These are phyloP conservation scores for Aspergillus ochraceoroseus DNA, from an alignment of 2,329 filamentous ascomycete genomes.

Conservation along the genomic window DNA sequence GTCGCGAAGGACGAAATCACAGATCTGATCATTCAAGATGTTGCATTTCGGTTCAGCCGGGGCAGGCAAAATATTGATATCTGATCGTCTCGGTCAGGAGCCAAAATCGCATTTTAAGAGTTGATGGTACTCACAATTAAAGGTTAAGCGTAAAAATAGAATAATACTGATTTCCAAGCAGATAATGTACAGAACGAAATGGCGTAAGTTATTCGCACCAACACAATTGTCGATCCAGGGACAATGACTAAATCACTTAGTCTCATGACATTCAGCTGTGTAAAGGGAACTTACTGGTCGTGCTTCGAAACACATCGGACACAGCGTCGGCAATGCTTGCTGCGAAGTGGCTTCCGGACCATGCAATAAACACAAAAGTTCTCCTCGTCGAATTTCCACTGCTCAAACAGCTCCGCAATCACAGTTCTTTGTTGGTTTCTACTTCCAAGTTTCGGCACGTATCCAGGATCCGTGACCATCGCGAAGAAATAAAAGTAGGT, in stretches of 20 bases:
- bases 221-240: slow-evolving; percentile 98
- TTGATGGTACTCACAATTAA: slow-evolving; percentile 64
- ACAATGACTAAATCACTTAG: slow-evolving; percentile 64
- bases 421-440: slow-evolving; percentile 83
- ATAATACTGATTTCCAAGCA: slow-evolving; percentile 70
- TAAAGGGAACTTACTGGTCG: slow-evolving; percentile 68
- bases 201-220: slow-evolving; percentile 89
- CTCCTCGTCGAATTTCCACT: slow-evolving; percentile 87
- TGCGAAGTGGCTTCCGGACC: slow-evolving; percentile 84
- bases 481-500: slow-evolving; percentile 80
- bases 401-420: slow-evolving; percentile 77
- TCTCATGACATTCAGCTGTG: background rate
- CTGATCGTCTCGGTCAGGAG: slow-evolving; percentile 36
- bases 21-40: slow-evolving; percentile 68
- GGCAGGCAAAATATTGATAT: slow-evolving; percentile 58
- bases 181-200: slow-evolving; percentile 88
- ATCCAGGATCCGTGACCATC: slow-evolving; percentile 87
- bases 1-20: slow-evolving; percentile 72
- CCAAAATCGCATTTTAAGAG: no score
- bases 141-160: slow-evolving; percentile 64
- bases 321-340: slow-evolving; percentile 92
- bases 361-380: slow-evolving; percentile 95
- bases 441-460: slow-evolving; percentile 82
- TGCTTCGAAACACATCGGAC: slow-evolving; percentile 91
- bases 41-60: slow-evolving; percentile 58